phyloP scores from a whole-genome alignment of 441 rosid species.

The Breynia disticha region DNA sequence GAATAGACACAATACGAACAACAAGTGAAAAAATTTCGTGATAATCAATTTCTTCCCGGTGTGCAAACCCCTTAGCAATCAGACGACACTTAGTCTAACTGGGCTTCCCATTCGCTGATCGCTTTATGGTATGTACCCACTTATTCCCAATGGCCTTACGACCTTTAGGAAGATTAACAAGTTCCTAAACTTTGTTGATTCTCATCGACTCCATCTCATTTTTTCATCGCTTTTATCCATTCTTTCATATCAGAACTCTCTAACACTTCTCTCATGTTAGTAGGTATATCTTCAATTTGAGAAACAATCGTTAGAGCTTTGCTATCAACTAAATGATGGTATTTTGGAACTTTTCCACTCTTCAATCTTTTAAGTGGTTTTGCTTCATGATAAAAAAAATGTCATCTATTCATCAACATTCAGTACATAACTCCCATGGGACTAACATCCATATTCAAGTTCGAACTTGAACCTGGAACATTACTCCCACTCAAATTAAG shows the following conservation, averaged over 20 bases:
- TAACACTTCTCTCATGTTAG: background rate
- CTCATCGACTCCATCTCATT: slow-evolving; percentile 4
- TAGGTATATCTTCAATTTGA: background rate
- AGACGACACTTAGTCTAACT: background rate
- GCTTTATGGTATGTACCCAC: slow-evolving; percentile 1
- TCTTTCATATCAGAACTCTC: background rate
- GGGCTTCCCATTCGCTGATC: background rate
- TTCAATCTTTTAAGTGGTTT: background rate
- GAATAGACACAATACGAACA: background rate
- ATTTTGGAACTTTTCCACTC: background rate
- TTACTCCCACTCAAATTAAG: background rate
- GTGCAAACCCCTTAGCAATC: background rate
- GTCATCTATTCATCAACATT: background rate
- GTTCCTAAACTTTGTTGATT: background rate
- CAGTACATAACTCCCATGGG: background rate
- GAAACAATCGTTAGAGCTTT: background rate
- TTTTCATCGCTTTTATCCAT: slow-evolving; percentile 5
- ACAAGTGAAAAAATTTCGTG: background rate
- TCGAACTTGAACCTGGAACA: background rate
- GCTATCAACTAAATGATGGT: background rate
- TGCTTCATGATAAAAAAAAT: background rate
- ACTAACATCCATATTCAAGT: no score
- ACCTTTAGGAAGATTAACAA: background rate
- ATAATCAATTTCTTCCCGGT: background rate
- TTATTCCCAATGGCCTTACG: background rate